phyloP scores from a whole-genome alignment of 176 grass and related monocot genomes.

The Oryza coarctata region DNA sequence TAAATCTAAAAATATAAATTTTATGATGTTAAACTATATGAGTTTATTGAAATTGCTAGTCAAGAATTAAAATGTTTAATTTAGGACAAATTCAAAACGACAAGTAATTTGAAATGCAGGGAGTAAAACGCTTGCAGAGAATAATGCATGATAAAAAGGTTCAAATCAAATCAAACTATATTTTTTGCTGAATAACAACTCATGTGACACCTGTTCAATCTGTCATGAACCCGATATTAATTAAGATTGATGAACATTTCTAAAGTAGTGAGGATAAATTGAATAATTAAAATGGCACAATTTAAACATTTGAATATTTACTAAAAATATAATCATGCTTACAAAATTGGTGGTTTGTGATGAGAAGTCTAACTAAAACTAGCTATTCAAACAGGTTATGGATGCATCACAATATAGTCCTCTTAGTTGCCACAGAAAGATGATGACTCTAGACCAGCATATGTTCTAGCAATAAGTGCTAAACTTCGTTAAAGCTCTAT shows the following conservation, averaged over 20 bases:
- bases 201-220: not conserved
- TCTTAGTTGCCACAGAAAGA: not conserved
- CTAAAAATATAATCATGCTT: not conserved
- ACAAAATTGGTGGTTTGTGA: slow-evolving; percentile 3
- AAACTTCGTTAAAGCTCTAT: slow-evolving; percentile 9
- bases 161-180: not conserved
- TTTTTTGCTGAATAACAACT: not conserved
- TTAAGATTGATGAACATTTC: not conserved
- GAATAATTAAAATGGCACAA: not conserved
- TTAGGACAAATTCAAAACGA: no score
- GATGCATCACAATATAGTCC: slow-evolving; percentile 25
- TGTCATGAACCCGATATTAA: not conserved
- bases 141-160: not conserved
- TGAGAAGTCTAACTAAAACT: not conserved
- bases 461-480: slow-evolving; percentile 2
- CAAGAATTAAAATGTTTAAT: no score
- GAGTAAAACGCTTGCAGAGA: not conserved
- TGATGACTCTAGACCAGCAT: not conserved
- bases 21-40: no score
- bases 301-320: not conserved
- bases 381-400: not conserved
- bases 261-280: not conserved
- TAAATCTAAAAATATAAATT: no score
- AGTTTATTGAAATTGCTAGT: no score
- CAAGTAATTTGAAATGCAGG: no score